A percentile compares a stretch with the other conserved stretches of the same genome.
Evolutionary conservation across 2,329 filamentous ascomycete species (phyloP).

Genomic region (Colletotrichum sp.): DNA sequence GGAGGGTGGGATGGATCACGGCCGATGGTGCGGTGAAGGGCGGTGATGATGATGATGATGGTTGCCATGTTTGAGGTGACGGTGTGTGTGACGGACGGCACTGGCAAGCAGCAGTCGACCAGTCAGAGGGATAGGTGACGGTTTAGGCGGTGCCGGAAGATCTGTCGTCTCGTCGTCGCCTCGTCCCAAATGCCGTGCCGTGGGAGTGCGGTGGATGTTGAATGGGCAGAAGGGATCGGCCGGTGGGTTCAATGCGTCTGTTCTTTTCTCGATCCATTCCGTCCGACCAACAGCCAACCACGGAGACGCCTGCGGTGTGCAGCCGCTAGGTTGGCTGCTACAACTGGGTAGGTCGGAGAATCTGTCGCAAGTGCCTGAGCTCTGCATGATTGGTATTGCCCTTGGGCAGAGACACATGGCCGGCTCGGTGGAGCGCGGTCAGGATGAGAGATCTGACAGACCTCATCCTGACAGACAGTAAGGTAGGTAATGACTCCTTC

Average conservation of each 20-base stretch:
- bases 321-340: not conserved
- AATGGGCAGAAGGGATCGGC: not conserved
- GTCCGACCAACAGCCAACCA: not conserved
- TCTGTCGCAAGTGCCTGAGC: slow-evolving; percentile 7
- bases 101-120: not conserved
- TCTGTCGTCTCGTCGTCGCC: not conserved
- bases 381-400: not conserved
- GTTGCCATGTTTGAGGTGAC: not conserved
- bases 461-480: not conserved
- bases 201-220: not conserved
- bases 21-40: not conserved
- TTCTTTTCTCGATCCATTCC: not conserved
- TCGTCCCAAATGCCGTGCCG: not conserved
- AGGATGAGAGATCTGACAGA: not conserved
- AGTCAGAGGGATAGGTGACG: not conserved
- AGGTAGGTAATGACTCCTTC: not conserved
- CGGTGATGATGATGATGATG: not conserved
- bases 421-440: not conserved
- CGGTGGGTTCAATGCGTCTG: not conserved
- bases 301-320: slow-evolving; percentile 1
- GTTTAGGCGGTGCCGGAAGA: not conserved
- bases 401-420: slow-evolving; percentile 18
- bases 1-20: not conserved
- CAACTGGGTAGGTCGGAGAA: not conserved
- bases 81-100: not conserved